Conservation (phyloP, 73 alveolate genomes). For the Symbiodinium natans region DNA sequence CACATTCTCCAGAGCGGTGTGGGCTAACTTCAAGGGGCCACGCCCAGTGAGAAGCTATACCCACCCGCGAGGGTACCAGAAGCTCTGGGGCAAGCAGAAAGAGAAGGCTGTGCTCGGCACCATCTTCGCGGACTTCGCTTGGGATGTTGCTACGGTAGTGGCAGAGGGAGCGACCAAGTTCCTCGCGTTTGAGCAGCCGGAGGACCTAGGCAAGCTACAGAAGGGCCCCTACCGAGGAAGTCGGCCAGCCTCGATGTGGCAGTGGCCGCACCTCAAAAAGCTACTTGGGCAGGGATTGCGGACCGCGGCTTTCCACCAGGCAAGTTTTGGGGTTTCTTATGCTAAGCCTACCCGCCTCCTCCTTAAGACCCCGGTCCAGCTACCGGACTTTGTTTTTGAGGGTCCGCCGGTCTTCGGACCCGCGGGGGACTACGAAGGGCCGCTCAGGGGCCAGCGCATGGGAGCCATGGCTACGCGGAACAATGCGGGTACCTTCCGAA, state of each 20-base stretch:
- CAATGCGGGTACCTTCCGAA: not conserved
- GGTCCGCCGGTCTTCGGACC: not conserved
- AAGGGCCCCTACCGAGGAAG: not conserved
- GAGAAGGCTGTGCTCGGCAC: not conserved
- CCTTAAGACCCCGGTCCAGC: not conserved
- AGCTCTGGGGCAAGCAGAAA: not conserved
- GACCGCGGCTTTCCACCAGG: not conserved
- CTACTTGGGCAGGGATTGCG: not conserved
- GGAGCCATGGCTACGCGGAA: not conserved
- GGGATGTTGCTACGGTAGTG: not conserved
- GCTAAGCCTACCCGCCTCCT: slow-evolving; percentile 22
- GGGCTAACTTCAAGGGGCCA: slow-evolving; percentile 48
- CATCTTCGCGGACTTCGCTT: not conserved
- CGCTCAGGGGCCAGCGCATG: too few relatives aligned
- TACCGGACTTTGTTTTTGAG: not conserved
- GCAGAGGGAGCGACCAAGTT: not conserved
- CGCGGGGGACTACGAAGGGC: not conserved
- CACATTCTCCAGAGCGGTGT: not conserved
- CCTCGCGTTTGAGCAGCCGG: not conserved
- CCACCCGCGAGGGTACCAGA: not conserved
- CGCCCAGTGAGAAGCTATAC: not conserved
- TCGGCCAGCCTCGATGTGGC: slow-evolving; percentile 44
- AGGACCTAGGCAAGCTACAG: not conserved
- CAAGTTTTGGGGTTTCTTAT: not conserved
- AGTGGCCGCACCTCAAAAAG: not conserved